These are phyloP conservation scores for Didymella pomorum DNA, from an alignment of 2,329 filamentous ascomycete genomes.

Conservation along the genomic window DNA sequence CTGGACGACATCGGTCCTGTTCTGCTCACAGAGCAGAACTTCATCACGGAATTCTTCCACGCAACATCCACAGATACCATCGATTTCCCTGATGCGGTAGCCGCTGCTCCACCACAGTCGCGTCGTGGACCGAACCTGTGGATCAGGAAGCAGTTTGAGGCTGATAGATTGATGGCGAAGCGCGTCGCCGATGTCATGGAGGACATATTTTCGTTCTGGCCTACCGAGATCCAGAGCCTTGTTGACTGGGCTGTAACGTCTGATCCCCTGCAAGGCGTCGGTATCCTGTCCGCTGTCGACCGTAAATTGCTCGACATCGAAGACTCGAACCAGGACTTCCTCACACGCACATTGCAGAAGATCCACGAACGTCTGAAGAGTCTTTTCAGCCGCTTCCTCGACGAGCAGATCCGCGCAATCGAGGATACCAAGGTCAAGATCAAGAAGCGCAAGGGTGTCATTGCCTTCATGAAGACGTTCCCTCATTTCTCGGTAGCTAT, in stretches of 20 bases:
- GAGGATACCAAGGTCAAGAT: constrained; percentile 99
- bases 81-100: constrained; percentile 85
- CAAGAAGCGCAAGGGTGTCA: constrained; percentile 97
- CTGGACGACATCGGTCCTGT: constrained; percentile 83
- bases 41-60: constrained; percentile 96
- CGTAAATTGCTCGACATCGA: constrained; percentile 79
- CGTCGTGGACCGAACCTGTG: constrained; percentile 77
- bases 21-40: constrained; percentile 94
- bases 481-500: constrained; percentile 83
- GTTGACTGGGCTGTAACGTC: constrained; percentile 83
- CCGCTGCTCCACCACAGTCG: constrained; percentile 69
- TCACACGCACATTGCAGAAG: constrained; percentile 80
- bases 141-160: constrained; percentile 81
- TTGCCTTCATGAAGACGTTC: constrained; percentile 93
- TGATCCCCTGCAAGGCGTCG: constrained; percentile 90
- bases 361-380: constrained; percentile 76
- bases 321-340: constrained; percentile 92
- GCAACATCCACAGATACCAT: constrained; percentile 81
- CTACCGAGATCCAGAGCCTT: constrained; percentile 77
- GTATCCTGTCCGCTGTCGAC: constrained; percentile 82
- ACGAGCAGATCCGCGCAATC: constrained; percentile 93
- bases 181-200: constrained; percentile 89
- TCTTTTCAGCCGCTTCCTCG: constrained; percentile 86
- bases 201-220: constrained; percentile 83
- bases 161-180: constrained; percentile 85